phyloP scores from a whole-genome alignment of 2,329 filamentous ascomycete genomes.

The Stemphylium lycopersici region DNA sequence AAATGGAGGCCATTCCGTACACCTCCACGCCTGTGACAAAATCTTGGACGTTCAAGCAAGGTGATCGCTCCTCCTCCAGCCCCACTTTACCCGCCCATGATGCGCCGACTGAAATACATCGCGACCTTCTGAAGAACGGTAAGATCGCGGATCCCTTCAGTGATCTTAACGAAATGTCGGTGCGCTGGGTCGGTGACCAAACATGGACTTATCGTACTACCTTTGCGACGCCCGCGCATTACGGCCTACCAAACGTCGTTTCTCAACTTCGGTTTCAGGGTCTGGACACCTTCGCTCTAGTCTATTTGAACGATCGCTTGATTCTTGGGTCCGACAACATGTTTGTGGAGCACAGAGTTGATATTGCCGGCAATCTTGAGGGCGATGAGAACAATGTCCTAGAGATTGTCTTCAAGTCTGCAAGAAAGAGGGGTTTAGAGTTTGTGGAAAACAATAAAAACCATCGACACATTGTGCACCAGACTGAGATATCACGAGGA shows the following conservation, averaged over 20 bases:
- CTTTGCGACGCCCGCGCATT: slow-evolving; percentile 41
- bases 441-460: slow-evolving; percentile 61
- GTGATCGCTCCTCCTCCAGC: slow-evolving; percentile 46
- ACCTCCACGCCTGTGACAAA: slow-evolving; percentile 8
- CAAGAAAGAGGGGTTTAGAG: slow-evolving; percentile 57
- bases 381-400: slow-evolving; percentile 57
- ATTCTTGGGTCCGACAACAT: slow-evolving; percentile 67
- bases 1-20: not conserved
- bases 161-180: slow-evolving; percentile 56
- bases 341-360: slow-evolving; percentile 64
- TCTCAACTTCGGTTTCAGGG: slow-evolving; percentile 65
- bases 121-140: slow-evolving; percentile 54
- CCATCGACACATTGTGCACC: slow-evolving; percentile 54
- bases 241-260: slow-evolving; percentile 29
- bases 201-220: slow-evolving; percentile 52
- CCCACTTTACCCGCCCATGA: slow-evolving; percentile 51
- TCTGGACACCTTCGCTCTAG: slow-evolving; percentile 67
- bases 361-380: slow-evolving; percentile 54
- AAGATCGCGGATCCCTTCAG: slow-evolving; percentile 57
- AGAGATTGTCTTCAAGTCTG: slow-evolving; percentile 63
- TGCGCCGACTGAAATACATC: slow-evolving; percentile 55
- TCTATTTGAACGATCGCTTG: slow-evolving; percentile 59
- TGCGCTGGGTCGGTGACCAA: slow-evolving; percentile 57
- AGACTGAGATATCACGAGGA: slow-evolving; percentile 56
- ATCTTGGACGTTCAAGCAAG: slow-evolving; percentile 56